Percentiles rank a stretch among this genome's conserved stretches.
phyloP scores from a whole-genome alignment of 2,329 filamentous ascomycete genomes.

The Claviceps pusilla region DNA sequence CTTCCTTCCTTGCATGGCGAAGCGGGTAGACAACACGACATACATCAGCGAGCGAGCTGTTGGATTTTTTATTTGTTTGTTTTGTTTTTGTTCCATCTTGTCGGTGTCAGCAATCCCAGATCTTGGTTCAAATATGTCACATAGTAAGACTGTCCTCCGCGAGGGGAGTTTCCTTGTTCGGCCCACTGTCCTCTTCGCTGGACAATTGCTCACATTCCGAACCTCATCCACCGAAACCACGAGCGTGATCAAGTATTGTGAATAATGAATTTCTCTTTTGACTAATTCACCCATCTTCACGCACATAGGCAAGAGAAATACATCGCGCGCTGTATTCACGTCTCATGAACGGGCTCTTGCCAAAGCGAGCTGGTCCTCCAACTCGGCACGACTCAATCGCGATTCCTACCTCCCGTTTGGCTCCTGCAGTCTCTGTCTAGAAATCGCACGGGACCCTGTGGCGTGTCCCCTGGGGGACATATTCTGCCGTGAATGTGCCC shows the following conservation, averaged over 20 bases:
- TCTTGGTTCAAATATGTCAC: constrained; percentile 24
- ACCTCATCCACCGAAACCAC: neutral
- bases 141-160: constrained; percentile 25
- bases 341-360: constrained; percentile 75
- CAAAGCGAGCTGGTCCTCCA: constrained; percentile 66
- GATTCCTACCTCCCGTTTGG: constrained; percentile 89
- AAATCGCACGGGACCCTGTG: constrained; percentile 66
- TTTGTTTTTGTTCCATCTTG: neutral
- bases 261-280: neutral
- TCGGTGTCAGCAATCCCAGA: neutral
- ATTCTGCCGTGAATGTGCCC: constrained; percentile 89
- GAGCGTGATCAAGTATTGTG: neutral
- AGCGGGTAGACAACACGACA: neutral
- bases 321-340: constrained; percentile 84
- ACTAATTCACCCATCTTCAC: neutral
- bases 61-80: neutral
- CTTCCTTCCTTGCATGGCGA: neutral
- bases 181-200: neutral
- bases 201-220: neutral
- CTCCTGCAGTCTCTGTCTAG: constrained; percentile 75
- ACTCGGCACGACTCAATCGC: constrained; percentile 68
- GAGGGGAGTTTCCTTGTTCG: no score
- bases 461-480: constrained; percentile 74
- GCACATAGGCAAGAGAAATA: constrained; percentile 62
- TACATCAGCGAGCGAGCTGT: neutral